Base-by-base conservation (phyloP, 1,139 yeast genomes). In the Taiozyma sp. region DNA sequence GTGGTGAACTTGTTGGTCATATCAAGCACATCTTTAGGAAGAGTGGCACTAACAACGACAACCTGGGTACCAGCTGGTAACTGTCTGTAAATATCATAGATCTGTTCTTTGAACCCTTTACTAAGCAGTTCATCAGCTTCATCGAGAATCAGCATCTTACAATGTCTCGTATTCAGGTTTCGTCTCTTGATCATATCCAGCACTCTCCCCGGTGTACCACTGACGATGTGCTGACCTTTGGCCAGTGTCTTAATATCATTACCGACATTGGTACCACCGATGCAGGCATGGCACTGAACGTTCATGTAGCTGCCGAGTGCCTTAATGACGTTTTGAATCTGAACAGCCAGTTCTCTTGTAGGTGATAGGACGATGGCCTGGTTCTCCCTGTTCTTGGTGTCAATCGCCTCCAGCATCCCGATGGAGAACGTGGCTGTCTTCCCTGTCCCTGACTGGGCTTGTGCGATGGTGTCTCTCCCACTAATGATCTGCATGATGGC, bases 361-460 rank as follows among this genome's bases (percentile, higher is more conserved):
- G 99, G 98, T 7, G 97, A 89, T 48, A 93, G 73, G 12, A 93
- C 87, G 47, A 93, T 74, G 7, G 96, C 96, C 69, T 88, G 96
- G 45, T 84, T 77, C 50, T 86, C 91, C 60, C 80, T 78, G 51
- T 80, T 74, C 55, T 76, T 79, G 29, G 87, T 68, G 57, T 91
- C 96, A 23, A 90, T 75, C 22, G 79, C 90, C 67, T 92, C 91
- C 51, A 93, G 73, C 85, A 89, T 86, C 12, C 97, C 96, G 52
- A 93, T 90, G 16, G 96, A 80, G 67, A 93, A 93, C 0, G 99
- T 93, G 23, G 98, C 99, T 0, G 99, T 93, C 69, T 93, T 93
- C 65, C 99, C 99, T 1, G 99, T 93, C 56, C 99, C 99, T 6
- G 97, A 89, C 68, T 93, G 99, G 12, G 98, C 97, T 70, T 93